Evolutionary conservation across 139 green algal species (phyloP), one percentile per base, ranked within the genome.

Genomic region (Coccomyxa sp.): DNA sequence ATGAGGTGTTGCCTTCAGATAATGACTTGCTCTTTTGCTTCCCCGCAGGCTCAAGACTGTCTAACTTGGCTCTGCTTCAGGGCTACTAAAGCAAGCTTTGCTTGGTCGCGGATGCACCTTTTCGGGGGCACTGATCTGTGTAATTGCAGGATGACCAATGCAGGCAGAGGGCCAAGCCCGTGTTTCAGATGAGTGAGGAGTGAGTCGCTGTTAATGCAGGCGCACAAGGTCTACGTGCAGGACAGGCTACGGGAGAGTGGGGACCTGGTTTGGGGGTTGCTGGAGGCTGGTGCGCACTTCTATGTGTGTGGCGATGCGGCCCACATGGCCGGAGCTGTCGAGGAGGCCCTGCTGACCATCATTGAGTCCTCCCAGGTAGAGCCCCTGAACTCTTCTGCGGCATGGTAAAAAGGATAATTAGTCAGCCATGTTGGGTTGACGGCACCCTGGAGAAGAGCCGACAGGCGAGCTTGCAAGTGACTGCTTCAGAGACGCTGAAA

Each of bases 201-300:
- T 51, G 38, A 51, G 38, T 51, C 7, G 7, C 27, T 76, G 67
- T 11, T 1, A 21, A 15, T 75, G 84, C 89, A 92, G 90, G 80
- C 80, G 1, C 21, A 89, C 58, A 96, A 98, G 90, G 92, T 98
- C 79, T 99, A 99, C 83, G 96, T 99, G 25, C 95, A 99, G 88
- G 83, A 99, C 88, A 87, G 90, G 58, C 86, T 98, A 84, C 57
- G 74, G n/a, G 89, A 96, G 85, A 77, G 51, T 3, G 91, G 76
- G 13, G 85, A 85, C 13, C 79, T 76, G 13, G 90, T 98, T 74
- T 97, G 93, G 95, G 13, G 85, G 30, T 84, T 97, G 89, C 86
- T 98, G 82, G 59, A 94, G 68, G 66, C 83, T 13, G 91, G 88
- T 0, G 94, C 76, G 3, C 92, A 97, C 85, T 95, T 98, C 83